A percentile compares a stretch with the other conserved stretches of the same genome.
Evolutionary conservation across 75 land plant species (phyloP).

Genomic region (Pseudotsuga menziesii): DNA sequence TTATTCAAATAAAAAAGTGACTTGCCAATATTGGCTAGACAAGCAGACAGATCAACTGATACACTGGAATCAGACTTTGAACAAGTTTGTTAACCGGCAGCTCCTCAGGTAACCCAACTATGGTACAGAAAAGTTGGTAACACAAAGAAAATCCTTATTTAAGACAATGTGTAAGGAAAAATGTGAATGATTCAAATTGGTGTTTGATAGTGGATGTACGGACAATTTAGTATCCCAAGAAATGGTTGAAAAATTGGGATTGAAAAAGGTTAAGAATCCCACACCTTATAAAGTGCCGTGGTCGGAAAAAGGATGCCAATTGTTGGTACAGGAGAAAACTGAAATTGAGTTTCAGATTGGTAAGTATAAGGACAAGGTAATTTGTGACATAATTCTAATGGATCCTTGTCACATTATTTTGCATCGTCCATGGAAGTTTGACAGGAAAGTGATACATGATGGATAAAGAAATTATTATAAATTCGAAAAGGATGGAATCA

Average conservation of each 20-base stretch:
- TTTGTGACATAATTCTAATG: neutral
- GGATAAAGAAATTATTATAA: neutral
- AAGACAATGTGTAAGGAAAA: too few relatives aligned
- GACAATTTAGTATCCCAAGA: neutral
- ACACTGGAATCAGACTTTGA: too few relatives aligned
- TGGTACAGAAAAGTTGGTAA: too few relatives aligned
- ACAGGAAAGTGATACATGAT: neutral
- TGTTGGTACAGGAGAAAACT: neutral
- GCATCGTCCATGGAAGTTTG: neutral
- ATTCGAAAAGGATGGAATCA: constrained; percentile 2
- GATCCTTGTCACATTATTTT: constrained; percentile 8
- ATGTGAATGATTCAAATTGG: too few relatives aligned
- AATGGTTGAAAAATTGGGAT: neutral
- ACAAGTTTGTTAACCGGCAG: too few relatives aligned
- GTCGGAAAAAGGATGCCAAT: neutral
- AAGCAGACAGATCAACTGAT: too few relatives aligned
- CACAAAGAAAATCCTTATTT: too few relatives aligned
- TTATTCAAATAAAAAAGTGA: too few relatives aligned
- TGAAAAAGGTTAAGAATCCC: neutral
- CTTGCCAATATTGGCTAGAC: too few relatives aligned
- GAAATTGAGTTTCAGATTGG: neutral
- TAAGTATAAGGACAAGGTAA: neutral
- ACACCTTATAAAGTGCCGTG: neutral
- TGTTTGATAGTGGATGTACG: neutral
- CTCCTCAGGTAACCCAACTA: too few relatives aligned